Percentiles rank a stretch among this genome's conserved stretches.
phyloP scores from a whole-genome alignment of 805 yeast species.

The Priceomyces haplophilus region DNA sequence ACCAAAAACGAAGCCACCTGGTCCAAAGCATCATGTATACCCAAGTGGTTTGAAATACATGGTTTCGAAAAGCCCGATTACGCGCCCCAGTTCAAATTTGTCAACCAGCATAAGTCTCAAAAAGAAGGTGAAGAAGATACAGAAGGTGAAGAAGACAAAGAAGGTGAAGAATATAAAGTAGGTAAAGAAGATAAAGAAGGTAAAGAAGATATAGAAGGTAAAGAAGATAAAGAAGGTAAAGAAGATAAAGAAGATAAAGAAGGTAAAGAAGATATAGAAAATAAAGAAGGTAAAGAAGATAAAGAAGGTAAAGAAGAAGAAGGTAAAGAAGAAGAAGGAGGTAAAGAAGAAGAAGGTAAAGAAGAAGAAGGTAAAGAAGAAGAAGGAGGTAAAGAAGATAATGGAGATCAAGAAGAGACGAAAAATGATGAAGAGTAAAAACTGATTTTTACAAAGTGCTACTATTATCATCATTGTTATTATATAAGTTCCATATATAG shows the following conservation, averaged over 20 bases:
- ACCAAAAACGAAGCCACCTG: slow-evolving; percentile 67
- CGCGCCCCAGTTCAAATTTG: slow-evolving; percentile 10
- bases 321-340: too few relatives aligned
- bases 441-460: too few relatives aligned
- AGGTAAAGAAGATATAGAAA: slow-evolving; percentile 5
- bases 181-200: slow-evolving; percentile 7
- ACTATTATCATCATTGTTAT: too few relatives aligned
- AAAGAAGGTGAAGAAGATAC: slow-evolving; percentile 8
- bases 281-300: slow-evolving; percentile 7
- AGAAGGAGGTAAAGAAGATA: too few relatives aligned
- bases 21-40: slow-evolving; percentile 63
- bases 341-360: too few relatives aligned
- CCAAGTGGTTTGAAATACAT: slow-evolving; percentile 37
- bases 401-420: too few relatives aligned
- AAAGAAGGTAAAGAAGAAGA: slow-evolving; percentile 8
- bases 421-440: too few relatives aligned
- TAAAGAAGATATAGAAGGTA: slow-evolving; percentile 4
- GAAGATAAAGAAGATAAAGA: slow-evolving; percentile 7
- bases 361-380: too few relatives aligned
- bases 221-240: slow-evolving; percentile 8
- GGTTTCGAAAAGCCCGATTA: slow-evolving; percentile 9
- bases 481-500: too few relatives aligned
- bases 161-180: slow-evolving; percentile 6
- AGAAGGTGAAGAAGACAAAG: slow-evolving; percentile 6
- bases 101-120: slow-evolving; percentile 11